A percentile compares a stretch with the other conserved stretches of the same genome.
These are phyloP conservation scores for Chamaecrista fasciculata DNA, from an alignment of 306 rosid genomes.

Conservation along the genomic window DNA sequence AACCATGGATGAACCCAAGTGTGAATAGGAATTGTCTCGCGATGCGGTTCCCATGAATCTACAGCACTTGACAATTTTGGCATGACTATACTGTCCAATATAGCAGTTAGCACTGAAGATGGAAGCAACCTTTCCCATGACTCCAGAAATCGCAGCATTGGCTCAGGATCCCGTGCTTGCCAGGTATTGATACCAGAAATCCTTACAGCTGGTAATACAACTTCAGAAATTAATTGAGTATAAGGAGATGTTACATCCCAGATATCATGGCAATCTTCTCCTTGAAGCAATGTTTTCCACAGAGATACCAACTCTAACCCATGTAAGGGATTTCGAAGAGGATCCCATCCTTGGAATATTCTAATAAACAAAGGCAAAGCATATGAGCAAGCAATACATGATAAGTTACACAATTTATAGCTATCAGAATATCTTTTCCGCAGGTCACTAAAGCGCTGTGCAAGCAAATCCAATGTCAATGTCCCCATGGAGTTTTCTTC, in stretches of 20 bases:
- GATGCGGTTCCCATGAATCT: constrained; percentile 89
- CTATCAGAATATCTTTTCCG: constrained; percentile 53
- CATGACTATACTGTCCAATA: constrained; percentile 70
- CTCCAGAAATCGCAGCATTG: constrained; percentile 80
- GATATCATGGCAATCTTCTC: constrained; percentile 59
- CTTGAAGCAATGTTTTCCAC: constrained; percentile 76
- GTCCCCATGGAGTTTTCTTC: constrained; percentile 60
- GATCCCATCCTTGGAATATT: constrained; percentile 92
- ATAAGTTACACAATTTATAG: constrained; percentile 78
- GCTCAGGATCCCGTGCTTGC: constrained; percentile 94
- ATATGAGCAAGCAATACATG: constrained; percentile 81
- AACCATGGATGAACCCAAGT: constrained; percentile 98
- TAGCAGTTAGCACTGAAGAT: constrained; percentile 50
- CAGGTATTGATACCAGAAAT: constrained; percentile 82
- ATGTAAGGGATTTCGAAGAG: constrained; percentile 69
- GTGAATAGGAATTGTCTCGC: constrained; percentile 86
- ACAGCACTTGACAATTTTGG: constrained; percentile 83
- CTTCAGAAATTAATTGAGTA: constrained; percentile 78
- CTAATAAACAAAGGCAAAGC: constrained; percentile 78
- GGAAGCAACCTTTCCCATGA: constrained; percentile 84
- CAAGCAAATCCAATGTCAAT: constrained; percentile 72
- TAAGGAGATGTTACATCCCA: constrained; percentile 73
- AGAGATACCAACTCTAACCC: constrained; percentile 61
- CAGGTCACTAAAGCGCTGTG: constrained; percentile 55
- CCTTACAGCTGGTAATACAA: constrained; percentile 85